These are phyloP conservation scores for Tubosaeta brunneosetosa DNA, from an alignment of 768 basidiomycete species.

Conservation along the genomic window DNA sequence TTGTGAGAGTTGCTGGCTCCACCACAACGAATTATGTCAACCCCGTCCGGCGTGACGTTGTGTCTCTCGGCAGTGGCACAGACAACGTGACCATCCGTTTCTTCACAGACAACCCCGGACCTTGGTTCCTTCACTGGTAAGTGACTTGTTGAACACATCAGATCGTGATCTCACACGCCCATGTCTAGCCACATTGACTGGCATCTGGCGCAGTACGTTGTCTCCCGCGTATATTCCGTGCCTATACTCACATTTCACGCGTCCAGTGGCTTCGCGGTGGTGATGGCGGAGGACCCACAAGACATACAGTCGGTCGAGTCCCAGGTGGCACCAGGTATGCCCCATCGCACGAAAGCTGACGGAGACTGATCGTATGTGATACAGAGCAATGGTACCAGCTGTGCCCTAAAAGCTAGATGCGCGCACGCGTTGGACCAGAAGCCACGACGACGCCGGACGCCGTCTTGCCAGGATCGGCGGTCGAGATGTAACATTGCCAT, in stretches of 20 bases:
- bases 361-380: neutral
- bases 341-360: neutral
- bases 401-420: constrained; percentile 6
- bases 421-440: neutral
- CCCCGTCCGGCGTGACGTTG: constrained; percentile 35
- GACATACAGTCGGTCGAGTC: constrained; percentile 7
- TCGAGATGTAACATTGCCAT: neutral
- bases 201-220: constrained; percentile 25
- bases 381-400: constrained; percentile 21
- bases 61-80: constrained; percentile 17
- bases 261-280: constrained; percentile 26
- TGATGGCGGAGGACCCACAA: constrained; percentile 25
- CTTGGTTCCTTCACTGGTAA: constrained; percentile 50
- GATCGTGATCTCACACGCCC: neutral
- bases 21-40: constrained; percentile 32
- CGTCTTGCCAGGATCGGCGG: no score
- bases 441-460: no score
- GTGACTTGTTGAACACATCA: neutral
- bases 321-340: constrained; percentile 19
- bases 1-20: constrained; percentile 31
- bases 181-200: constrained; percentile 26
- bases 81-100: constrained; percentile 58
- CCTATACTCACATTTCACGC: neutral
- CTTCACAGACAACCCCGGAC: constrained; percentile 61
- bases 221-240: neutral